phyloP scores from a whole-genome alignment of 768 basidiomycete genomes.

The Dentipellis sp. region DNA sequence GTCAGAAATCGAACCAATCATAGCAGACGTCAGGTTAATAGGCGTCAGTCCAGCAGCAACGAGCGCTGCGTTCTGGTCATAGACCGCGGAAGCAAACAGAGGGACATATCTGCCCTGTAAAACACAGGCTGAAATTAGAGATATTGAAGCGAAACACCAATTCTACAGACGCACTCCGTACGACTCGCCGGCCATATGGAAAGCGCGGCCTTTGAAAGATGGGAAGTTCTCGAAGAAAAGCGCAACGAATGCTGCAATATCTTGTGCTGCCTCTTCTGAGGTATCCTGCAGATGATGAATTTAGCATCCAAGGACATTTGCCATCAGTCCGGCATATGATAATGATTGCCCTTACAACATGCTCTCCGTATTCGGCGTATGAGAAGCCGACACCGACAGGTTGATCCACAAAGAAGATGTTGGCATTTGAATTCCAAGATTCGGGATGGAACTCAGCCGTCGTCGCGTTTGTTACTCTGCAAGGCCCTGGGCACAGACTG shows the following conservation, averaged over 20 bases:
- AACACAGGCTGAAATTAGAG: not conserved
- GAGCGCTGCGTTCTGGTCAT: slow-evolving; percentile 37
- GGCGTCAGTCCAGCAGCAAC: slow-evolving; percentile 36
- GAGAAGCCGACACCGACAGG: slow-evolving; percentile 29
- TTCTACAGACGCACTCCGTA: slow-evolving; percentile 32
- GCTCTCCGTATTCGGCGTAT: slow-evolving; percentile 49
- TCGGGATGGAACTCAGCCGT: slow-evolving; percentile 42
- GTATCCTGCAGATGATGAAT: slow-evolving; percentile 31
- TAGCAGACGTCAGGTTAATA: slow-evolving; percentile 37
- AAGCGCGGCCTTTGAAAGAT: slow-evolving; percentile 54
- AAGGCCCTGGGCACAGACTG: slow-evolving; percentile 34
- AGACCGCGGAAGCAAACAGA: slow-evolving; percentile 37
- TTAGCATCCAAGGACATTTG: not conserved
- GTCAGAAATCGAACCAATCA: slow-evolving; percentile 29
- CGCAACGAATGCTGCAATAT: slow-evolving; percentile 60
- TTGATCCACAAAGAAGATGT: slow-evolving; percentile 40
- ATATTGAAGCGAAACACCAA: not conserved
- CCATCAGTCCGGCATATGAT: not conserved
- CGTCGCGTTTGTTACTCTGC: slow-evolving; percentile 46
- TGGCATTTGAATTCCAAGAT: slow-evolving; percentile 62
- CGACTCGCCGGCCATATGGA: slow-evolving; percentile 36
- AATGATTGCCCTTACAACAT: slow-evolving; percentile 34
- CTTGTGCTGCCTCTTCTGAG: slow-evolving; percentile 58
- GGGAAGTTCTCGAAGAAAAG: slow-evolving; percentile 71
- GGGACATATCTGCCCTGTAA: slow-evolving; percentile 44